Percentiles rank a stretch among this genome's conserved stretches.
These are phyloP conservation scores for Cladorrhinum sp. DNA, from an alignment of 2,329 filamentous ascomycete genomes.

Conservation along the genomic window DNA sequence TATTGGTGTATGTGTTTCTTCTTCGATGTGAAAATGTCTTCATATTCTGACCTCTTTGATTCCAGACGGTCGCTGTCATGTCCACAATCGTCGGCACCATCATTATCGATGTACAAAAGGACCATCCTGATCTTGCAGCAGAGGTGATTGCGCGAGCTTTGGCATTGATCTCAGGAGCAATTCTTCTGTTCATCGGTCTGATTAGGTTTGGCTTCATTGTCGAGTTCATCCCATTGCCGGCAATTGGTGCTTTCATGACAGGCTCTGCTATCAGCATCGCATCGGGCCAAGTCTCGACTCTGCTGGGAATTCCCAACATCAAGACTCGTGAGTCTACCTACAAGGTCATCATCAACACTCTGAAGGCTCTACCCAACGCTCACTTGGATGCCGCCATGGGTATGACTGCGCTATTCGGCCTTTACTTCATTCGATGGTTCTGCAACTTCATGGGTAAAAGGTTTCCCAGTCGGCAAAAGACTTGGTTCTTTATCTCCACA, in stretches of 20 bases:
- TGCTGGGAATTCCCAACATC: conserved; percentile 41
- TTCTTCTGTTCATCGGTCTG: conserved; percentile 46
- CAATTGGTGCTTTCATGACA: conserved; percentile 51
- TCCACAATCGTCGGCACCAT: conserved; percentile 50
- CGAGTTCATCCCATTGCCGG: conserved; percentile 50
- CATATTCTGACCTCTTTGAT: neutral
- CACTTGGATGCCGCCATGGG: conserved; percentile 70
- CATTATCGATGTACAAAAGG: conserved; percentile 37
- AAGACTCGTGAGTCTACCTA: conserved; percentile 46
- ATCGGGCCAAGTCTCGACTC: conserved; percentile 44
- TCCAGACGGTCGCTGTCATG: conserved; percentile 53
- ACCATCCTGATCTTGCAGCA: conserved; percentile 34
- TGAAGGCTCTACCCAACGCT: conserved; percentile 40
- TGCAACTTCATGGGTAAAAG: conserved; percentile 61
- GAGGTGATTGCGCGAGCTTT: conserved; percentile 44
- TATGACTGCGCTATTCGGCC: conserved; percentile 61
- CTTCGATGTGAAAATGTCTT: neutral
- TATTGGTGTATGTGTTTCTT: conserved; percentile 53
- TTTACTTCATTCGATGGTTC: conserved; percentile 61
- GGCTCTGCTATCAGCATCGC: conserved; percentile 51
- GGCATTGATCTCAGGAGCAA: conserved; percentile 43
- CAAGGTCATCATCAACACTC: conserved; percentile 43
- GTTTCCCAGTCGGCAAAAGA: conserved; percentile 57
- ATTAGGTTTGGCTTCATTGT: conserved; percentile 49
- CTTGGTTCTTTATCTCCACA: conserved; percentile 73